phyloP scores from a whole-genome alignment of 2,329 filamentous ascomycete species.

The Cryphonectria radicalis region DNA sequence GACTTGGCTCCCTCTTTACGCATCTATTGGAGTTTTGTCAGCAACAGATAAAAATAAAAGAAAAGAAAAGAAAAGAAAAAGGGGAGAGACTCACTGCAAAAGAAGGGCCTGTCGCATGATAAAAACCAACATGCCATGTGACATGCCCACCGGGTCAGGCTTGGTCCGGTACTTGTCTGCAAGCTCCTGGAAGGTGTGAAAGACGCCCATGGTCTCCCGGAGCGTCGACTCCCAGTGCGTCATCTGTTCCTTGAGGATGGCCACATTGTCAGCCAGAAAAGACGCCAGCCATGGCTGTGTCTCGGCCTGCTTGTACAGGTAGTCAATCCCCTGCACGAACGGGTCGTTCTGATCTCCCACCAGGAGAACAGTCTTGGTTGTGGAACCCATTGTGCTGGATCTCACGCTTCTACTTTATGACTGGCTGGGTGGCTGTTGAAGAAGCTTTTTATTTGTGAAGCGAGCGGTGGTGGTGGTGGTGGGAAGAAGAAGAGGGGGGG shows the following conservation, averaged over 20 bases:
- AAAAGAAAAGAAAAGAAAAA: background rate
- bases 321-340: slow-evolving; percentile 25
- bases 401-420: background rate
- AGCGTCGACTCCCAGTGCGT: slow-evolving; percentile 23
- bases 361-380: slow-evolving; percentile 24
- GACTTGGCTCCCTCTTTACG: slow-evolving; percentile 19
- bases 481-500: background rate
- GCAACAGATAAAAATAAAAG: background rate
- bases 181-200: slow-evolving; percentile 25
- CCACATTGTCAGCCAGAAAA: slow-evolving; percentile 23
- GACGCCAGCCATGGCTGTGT: slow-evolving; percentile 23
- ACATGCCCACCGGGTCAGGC: slow-evolving; percentile 24
- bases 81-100: slow-evolving; percentile 15
- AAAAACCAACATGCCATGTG: slow-evolving; percentile 22
- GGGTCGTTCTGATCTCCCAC: slow-evolving; percentile 25
- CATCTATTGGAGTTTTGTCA: slow-evolving; percentile 3
- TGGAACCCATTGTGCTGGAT: slow-evolving; percentile 22
- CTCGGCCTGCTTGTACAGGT: slow-evolving; percentile 25
- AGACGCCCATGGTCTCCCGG: slow-evolving; percentile 22
- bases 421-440: background rate
- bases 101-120: slow-evolving; percentile 26
- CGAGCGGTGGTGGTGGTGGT: slow-evolving; percentile 3
- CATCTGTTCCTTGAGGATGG: slow-evolving; percentile 26
- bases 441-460: background rate
- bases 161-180: slow-evolving; percentile 22